Conservation (phyloP, 108 stramenopile species). For the Schizochytrium sp. region DNA sequence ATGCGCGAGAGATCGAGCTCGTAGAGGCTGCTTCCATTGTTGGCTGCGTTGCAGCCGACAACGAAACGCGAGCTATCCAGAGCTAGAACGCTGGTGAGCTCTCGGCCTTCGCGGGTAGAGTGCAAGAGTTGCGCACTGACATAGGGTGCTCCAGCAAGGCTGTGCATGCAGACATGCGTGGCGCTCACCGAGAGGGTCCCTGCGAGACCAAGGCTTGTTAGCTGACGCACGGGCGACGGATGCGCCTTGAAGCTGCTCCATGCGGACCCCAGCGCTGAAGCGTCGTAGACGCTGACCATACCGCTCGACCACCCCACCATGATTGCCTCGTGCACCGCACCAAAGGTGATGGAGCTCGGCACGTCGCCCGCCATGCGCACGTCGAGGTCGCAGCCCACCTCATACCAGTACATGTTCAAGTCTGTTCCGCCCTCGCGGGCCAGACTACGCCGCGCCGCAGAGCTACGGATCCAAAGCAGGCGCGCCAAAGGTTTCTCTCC, state of each 20-base stretch:
- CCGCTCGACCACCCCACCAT: slow-evolving; percentile 9
- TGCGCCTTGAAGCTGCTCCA: slow-evolving; percentile 19
- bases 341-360: neutral
- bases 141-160: neutral
- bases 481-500: no score
- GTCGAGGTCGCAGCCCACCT: neutral
- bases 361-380: neutral
- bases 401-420: neutral
- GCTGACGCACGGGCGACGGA: neutral
- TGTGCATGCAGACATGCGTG: neutral
- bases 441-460: no score
- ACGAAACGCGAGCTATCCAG: neutral
- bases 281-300: neutral
- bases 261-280: neutral
- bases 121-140: neutral
- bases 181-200: neutral
- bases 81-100: neutral
- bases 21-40: neutral
- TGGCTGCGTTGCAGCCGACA: neutral
- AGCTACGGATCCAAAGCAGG: no score
- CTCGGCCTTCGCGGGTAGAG: neutral
- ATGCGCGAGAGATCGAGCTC: neutral
- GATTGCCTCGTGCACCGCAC: neutral
- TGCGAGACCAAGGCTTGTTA: neutral
- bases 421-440: no score